Percentiles rank a stretch among this genome's conserved stretches.
Evolutionary conservation across 116 monocot species (phyloP).

Genomic region (Dioscorea cayenensis): DNA sequence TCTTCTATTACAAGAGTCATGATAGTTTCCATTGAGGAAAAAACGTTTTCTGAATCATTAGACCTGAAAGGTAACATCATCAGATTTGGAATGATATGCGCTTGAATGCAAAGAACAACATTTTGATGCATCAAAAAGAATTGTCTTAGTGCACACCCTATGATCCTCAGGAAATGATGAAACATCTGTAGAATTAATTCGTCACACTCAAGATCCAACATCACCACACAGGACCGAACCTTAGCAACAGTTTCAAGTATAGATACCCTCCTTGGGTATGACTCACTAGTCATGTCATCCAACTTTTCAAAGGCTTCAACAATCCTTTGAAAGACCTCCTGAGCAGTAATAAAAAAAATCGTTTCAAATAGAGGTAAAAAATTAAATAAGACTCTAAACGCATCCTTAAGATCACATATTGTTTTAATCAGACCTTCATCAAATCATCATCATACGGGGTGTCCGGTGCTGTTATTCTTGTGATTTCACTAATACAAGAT

Average conservation of each 20-base stretch:
- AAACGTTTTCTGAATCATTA: constrained; percentile 51
- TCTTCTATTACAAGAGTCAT: constrained; percentile 79
- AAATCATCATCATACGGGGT: constrained; percentile 70
- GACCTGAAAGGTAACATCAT: constrained; percentile 27
- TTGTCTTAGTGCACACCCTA: constrained; percentile 30
- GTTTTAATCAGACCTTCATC: constrained; percentile 53
- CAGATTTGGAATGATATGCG: background rate
- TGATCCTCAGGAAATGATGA: constrained; percentile 46
- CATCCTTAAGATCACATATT: no score
- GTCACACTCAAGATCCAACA: constrained; percentile 80
- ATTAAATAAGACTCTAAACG: no score
- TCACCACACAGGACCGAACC: constrained; percentile 67
- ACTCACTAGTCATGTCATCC: constrained; percentile 41
- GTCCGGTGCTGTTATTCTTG: constrained; percentile 80
- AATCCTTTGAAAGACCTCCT: constrained; percentile 49
- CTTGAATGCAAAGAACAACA: background rate
- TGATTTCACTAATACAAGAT: constrained; percentile 70
- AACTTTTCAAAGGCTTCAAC: constrained; percentile 43
- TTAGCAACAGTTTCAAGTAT: constrained; percentile 80
- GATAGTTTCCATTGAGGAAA: constrained; percentile 64
- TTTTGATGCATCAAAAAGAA: background rate
- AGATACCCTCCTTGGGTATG: constrained; percentile 49
- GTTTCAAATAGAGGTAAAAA: no score
- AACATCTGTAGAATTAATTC: constrained; percentile 66
- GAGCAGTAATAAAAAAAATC: background rate